Evolutionary conservation across 768 basidiomycete species (phyloP).

Genomic region (Exidia glandulosa): DNA sequence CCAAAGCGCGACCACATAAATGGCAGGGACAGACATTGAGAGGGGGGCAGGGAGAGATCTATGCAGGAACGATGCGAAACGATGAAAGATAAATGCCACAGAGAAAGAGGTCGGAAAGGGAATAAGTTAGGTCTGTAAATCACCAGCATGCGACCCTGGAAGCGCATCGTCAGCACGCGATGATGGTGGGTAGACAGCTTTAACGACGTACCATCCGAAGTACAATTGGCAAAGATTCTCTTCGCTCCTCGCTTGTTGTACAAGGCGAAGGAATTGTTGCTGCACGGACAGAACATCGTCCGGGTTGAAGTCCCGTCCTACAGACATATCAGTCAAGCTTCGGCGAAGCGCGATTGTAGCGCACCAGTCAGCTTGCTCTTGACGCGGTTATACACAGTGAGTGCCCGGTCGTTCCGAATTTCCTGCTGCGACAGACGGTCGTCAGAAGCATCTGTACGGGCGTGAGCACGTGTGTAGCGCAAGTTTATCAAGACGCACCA

Average conservation of each 20-base stretch:
- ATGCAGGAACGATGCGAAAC: no score
- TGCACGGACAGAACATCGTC: constrained; percentile 25
- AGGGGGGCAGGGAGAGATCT: background rate
- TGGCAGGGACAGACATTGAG: background rate
- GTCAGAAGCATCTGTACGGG: constrained; percentile 7
- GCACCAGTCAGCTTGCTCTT: constrained; percentile 33
- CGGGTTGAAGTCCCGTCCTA: constrained; percentile 36
- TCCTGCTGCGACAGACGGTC: constrained; percentile 22
- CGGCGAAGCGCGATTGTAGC: background rate
- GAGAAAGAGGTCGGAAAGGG: no score
- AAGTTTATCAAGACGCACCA: constrained; percentile 23
- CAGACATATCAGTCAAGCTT: no score
- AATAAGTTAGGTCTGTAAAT: background rate
- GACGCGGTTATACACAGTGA: constrained; percentile 34
- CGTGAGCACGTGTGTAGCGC: no score
- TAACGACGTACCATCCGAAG: constrained; percentile 23
- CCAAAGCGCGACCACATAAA: background rate
- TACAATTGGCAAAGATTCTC: constrained; percentile 36
- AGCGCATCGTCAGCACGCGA: background rate
- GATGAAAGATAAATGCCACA: no score
- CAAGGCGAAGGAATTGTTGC: constrained; percentile 33
- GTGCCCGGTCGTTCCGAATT: constrained; percentile 30
- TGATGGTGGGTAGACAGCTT: background rate
- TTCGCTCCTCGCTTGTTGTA: constrained; percentile 31
- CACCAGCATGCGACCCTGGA: background rate